Evolutionary conservation across 2,329 filamentous ascomycete species (phyloP), one percentile per base, ranked within the genome.

Genomic region (Calonectria henricotiae): DNA sequence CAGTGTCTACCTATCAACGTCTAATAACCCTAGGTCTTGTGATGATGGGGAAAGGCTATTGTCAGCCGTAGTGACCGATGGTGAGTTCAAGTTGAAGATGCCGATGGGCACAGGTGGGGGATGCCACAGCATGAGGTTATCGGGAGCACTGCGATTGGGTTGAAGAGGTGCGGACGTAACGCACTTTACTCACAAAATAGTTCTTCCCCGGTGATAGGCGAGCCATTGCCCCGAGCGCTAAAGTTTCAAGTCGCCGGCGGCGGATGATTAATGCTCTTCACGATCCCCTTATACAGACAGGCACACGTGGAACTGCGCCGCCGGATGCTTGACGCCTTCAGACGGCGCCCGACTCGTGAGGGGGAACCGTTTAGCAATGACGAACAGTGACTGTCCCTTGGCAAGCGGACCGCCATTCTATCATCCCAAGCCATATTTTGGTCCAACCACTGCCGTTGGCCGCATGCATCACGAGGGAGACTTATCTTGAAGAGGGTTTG

Each of bases 221-320:
- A 17, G 4, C 35, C 51, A 58, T 39, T 58, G 35, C 20, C 51
- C 51, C 51, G 35, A 58, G 20, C 15, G 25, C 30, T 30, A 12
- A 39, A 62, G 27, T 37, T n/a, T 58, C 35, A 58, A 58, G 13
- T 32, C 51, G 51, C 51, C 51, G 51, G 1, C 51, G 51, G 51
- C 51, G 51, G 51, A 58, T 58, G 51, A 58, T 58, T 58, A 39
- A 58, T 58, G 32, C 35, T 39, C 51, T 5, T 39, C 32, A 58
- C 5, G 12, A 58, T 39, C 32, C 51, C 35, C 51, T 32, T 58
- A 58, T 58, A 58, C 35, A 20, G 32, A 20, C 51, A 25, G n/a
- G 35, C 62, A 64, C 62, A 64, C 62, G 46, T 64, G 62, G 35
- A 64, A 60, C 51, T 65, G 63, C 63, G 63, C 63, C 62, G 30